phyloP scores from a whole-genome alignment of 129 eudicot genomes.

The Cynara cardunculus region DNA sequence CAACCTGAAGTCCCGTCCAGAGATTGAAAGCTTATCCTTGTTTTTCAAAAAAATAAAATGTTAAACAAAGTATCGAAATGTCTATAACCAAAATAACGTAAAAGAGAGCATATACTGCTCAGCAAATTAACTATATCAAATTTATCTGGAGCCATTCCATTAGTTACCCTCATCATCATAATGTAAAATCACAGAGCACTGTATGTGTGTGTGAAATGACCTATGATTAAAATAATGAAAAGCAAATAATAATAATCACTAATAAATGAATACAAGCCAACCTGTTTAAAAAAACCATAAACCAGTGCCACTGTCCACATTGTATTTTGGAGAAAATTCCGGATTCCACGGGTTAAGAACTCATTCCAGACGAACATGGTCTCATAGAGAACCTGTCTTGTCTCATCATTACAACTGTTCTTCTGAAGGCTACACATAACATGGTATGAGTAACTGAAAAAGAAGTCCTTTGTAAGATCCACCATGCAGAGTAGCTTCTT shows the following conservation, averaged over 20 bases:
- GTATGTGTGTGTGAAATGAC: neutral
- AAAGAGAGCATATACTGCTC: neutral
- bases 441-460: constrained; percentile 80
- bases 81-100: neutral
- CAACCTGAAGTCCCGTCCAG: constrained; percentile 52
- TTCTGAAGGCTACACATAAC: constrained; percentile 68
- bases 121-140: constrained; percentile 1
- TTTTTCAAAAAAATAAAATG: constrained; percentile 23
- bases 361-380: constrained; percentile 90
- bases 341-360: constrained; percentile 65
- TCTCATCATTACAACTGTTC: constrained; percentile 44
- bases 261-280: constrained; percentile 4
- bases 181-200: neutral
- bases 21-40: constrained; percentile 51
- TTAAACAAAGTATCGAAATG: neutral
- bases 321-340: constrained; percentile 59
- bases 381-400: constrained; percentile 48
- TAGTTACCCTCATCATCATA: neutral
- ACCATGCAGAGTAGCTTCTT: constrained; percentile 74
- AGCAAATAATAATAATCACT: neutral
- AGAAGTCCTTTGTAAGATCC: constrained; percentile 86
- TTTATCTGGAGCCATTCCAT: neutral
- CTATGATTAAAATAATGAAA: neutral
- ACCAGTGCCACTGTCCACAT: constrained; percentile 86
- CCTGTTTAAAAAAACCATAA: constrained; percentile 92